A percentile compares a stretch with the other conserved stretches of the same genome.
Evolutionary conservation across 2,329 filamentous ascomycete genomes (phyloP).

Genomic region (Xylariaceae sp.): DNA sequence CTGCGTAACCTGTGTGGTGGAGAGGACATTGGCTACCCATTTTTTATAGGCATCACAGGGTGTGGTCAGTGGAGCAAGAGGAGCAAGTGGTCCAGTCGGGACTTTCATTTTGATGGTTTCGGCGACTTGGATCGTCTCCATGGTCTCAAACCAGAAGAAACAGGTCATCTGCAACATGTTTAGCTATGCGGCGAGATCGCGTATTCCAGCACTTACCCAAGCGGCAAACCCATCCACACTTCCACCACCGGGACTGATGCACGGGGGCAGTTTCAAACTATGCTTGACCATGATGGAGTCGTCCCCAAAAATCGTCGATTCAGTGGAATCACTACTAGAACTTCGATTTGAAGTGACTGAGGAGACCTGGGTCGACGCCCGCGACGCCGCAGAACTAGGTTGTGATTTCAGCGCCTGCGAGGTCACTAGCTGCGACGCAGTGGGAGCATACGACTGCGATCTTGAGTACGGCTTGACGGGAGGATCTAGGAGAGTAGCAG

Average conservation of each 20-base stretch:
- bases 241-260: conserved; percentile 70
- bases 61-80: conserved; percentile 64
- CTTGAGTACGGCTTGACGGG: conserved; percentile 24
- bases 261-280: conserved; percentile 65
- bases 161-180: conserved; percentile 68
- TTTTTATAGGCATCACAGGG: conserved; percentile 79
- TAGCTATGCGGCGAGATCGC: conserved; percentile 16
- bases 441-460: conserved; percentile 33
- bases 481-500: conserved; percentile 31
- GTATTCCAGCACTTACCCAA: conserved; percentile 49
- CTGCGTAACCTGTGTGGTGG: conserved; percentile 91
- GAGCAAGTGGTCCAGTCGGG: conserved; percentile 36
- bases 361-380: conserved; percentile 34
- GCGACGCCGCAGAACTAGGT: conserved; percentile 23
- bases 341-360: conserved; percentile 35
- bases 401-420: conserved; percentile 22
- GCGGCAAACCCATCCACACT: conserved; percentile 79
- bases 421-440: conserved; percentile 27
- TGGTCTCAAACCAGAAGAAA: conserved; percentile 94
- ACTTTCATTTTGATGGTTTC: conserved; percentile 51
- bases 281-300: conserved; percentile 48
- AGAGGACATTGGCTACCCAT: conserved; percentile 87
- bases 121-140: conserved; percentile 69
- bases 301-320: conserved; percentile 32
- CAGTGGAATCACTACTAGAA: conserved; percentile 25